phyloP scores from a whole-genome alignment of 768 basidiomycete species.

The Galerina sulciceps region DNA sequence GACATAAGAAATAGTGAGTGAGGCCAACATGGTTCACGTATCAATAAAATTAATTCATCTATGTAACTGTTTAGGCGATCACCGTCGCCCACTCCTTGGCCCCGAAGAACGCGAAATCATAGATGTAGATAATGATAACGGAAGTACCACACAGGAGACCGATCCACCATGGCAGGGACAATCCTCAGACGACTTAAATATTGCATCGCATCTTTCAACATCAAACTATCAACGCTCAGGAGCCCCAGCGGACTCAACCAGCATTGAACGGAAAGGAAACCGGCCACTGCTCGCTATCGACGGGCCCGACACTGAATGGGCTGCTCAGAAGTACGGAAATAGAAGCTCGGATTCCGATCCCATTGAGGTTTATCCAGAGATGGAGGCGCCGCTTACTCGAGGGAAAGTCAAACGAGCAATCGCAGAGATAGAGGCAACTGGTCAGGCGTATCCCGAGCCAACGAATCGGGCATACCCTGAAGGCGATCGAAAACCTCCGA shows the following conservation, averaged over 20 bases:
- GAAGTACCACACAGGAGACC: not conserved
- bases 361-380: not conserved
- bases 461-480: not conserved
- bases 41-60: no score
- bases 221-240: not conserved
- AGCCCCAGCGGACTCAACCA: not conserved
- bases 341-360: not conserved
- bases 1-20: no score
- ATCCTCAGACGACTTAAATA: constrained; percentile 9
- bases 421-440: not conserved
- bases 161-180: not conserved
- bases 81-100: not conserved
- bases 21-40: no score
- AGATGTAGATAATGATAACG: not conserved
- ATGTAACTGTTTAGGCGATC: no score
- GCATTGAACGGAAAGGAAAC: not conserved
- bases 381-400: not conserved
- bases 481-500: not conserved
- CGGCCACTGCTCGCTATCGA: not conserved
- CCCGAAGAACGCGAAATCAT: not conserved
- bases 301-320: not conserved
- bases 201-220: not conserved
- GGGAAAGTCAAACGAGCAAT: not conserved
- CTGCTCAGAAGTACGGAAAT: not conserved
- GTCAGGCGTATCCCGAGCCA: no score